These are phyloP conservation scores for Cucumis melo DNA, from an alignment of 306 rosid genomes.

Conservation along the genomic window DNA sequence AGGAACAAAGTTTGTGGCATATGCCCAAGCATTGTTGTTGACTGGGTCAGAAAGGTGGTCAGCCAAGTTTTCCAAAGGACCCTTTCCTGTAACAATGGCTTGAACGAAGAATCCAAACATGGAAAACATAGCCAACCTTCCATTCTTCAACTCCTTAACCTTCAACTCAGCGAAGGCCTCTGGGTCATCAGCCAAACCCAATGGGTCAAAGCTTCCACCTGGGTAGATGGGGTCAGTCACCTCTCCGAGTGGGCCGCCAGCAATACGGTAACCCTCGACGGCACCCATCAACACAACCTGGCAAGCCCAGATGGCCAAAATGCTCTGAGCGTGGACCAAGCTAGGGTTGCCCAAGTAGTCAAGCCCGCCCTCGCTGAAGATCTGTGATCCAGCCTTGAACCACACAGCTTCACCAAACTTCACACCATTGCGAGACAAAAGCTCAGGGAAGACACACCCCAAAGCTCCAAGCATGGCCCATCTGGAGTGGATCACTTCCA, in stretches of 20 bases:
- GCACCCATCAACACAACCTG: conserved; percentile 85
- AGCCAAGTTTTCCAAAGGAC: conserved; percentile 79
- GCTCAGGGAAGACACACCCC: conserved; percentile 80
- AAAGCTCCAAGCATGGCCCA: conserved; percentile 97
- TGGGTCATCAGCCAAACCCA: conserved; percentile 89
- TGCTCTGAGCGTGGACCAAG: conserved; percentile 86
- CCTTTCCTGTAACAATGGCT: conserved; percentile 85
- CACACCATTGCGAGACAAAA: conserved; percentile 70
- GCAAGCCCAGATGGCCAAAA: conserved; percentile 74
- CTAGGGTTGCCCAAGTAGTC: conserved; percentile 96
- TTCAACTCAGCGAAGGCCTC: conserved; percentile 85
- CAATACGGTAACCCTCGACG: conserved; percentile 81
- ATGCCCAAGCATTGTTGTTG: conserved; percentile 91
- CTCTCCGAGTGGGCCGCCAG: conserved; percentile 88
- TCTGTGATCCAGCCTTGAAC: conserved; percentile 91
- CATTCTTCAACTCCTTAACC: conserved; percentile 90
- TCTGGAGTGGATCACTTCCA: conserved; percentile 61
- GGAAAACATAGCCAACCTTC: conserved; percentile 86
- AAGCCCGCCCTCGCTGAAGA: conserved; percentile 88
- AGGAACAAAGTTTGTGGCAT: conserved; percentile 89
- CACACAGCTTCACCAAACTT: conserved; percentile 82
- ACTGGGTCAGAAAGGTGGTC: conserved; percentile 97
- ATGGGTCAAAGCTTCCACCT: conserved; percentile 95
- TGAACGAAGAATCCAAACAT: conserved; percentile 92
- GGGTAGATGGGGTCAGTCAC: conserved; percentile 78